Evolutionary conservation across 1,139 yeast species (phyloP).

Genomic region (Kodamaea sp.): DNA sequence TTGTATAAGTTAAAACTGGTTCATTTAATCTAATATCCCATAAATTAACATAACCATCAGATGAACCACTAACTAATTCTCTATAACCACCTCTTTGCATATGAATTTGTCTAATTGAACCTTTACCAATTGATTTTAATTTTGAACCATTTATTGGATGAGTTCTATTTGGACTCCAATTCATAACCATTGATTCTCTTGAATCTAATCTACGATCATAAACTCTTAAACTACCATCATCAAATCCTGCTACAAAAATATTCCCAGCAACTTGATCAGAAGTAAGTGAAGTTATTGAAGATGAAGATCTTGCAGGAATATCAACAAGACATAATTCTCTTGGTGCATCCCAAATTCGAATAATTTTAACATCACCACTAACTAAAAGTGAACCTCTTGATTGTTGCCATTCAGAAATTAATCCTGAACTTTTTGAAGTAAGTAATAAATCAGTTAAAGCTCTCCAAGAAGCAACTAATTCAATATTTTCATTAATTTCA

Average conservation of each 20-base stretch:
- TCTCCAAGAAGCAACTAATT: conserved; percentile 86
- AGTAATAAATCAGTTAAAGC: conserved; percentile 81
- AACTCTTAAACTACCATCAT: conserved; percentile 86
- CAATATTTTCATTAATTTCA: conserved; percentile 33
- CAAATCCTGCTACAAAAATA: conserved; percentile 85
- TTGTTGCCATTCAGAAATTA: conserved; percentile 95
- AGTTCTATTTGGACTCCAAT: conserved; percentile 51
- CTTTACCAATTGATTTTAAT: conserved; percentile 30
- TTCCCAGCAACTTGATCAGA: conserved; percentile 98
- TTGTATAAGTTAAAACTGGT: conserved; percentile 63
- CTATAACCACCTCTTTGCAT: conserved; percentile 97
- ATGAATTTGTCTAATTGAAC: conserved; percentile 76
- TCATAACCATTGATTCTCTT: conserved; percentile 78
- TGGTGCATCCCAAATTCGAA: conserved; percentile 95
- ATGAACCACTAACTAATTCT: conserved; percentile 79
- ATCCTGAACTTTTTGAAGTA: conserved; percentile 79
- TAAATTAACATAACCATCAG: conserved; percentile 76
- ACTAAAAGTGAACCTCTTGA: conserved; percentile 86
- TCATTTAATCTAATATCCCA: conserved; percentile 85
- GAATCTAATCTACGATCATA: conserved; percentile 87
- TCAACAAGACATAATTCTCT: conserved; percentile 83
- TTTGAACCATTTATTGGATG: conserved; percentile 1
- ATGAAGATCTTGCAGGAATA: conserved; percentile 86
- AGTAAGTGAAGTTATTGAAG: conserved; percentile 84
- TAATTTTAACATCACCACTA: conserved; percentile 92